Conservation (phyloP, 2,329 filamentous ascomycete genomes). For the Amauroascus verrucosus region DNA sequence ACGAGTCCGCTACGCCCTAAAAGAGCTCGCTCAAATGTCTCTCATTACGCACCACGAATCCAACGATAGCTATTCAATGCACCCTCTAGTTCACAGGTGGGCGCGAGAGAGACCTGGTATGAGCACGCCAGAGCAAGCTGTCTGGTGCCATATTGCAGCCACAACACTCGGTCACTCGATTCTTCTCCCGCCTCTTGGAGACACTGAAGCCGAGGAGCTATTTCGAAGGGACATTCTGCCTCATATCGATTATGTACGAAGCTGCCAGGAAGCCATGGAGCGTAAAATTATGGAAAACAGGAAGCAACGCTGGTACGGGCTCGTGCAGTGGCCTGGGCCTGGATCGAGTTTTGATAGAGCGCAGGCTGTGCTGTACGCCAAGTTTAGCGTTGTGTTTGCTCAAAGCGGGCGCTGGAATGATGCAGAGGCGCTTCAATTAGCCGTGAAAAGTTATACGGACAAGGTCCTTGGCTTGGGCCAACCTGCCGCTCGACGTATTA, state of each 20-base stretch:
- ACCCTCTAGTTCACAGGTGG: constrained; percentile 29
- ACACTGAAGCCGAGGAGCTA: constrained; percentile 12
- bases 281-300: background rate
- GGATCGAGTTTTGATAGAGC: constrained; percentile 6
- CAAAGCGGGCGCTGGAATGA: constrained; percentile 11
- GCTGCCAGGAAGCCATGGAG: constrained; percentile 1
- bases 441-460: constrained; percentile 6
- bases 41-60: constrained; percentile 20
- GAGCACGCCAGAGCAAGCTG: constrained; percentile 11
- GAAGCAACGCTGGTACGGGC: background rate
- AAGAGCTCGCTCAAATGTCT: constrained; percentile 13
- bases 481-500: constrained; percentile 10
- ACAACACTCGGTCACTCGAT: background rate
- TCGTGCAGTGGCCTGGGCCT: background rate
- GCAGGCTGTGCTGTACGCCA: background rate
- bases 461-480: constrained; percentile 11
- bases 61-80: constrained; percentile 21
- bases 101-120: constrained; percentile 21
- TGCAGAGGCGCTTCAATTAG: constrained; percentile 12
- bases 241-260: constrained; percentile 19
- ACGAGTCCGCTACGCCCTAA: constrained; percentile 15
- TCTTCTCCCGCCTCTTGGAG: constrained; percentile 4
- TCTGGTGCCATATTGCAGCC: constrained; percentile 14
- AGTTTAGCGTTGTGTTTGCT: constrained; percentile 10
- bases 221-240: constrained; percentile 21